Conservation (phyloP, 2,329 filamentous ascomycete genomes). For the Fulvia fulva region DNA sequence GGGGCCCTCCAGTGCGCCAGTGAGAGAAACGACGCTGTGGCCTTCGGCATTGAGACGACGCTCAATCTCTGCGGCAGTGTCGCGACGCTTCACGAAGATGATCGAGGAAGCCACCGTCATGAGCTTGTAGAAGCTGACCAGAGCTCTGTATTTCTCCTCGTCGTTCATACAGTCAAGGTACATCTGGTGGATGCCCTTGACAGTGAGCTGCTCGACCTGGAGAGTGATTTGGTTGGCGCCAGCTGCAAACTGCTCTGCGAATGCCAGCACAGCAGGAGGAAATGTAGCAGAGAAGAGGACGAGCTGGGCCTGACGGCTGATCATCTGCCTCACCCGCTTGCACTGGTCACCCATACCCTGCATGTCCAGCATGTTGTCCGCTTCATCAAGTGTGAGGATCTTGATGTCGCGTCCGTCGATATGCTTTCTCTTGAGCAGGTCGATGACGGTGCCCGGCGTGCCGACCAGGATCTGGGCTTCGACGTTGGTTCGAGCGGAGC, state of each 20-base stretch:
- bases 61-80: conserved; percentile 81
- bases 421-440: conserved; percentile 72
- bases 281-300: conserved; percentile 95
- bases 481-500: conserved; percentile 60
- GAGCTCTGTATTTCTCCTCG: conserved; percentile 77
- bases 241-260: conserved; percentile 79
- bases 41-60: conserved; percentile 81
- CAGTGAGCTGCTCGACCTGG: conserved; percentile 85
- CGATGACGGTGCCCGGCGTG: conserved; percentile 88
- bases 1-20: conserved; percentile 78
- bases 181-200: conserved; percentile 95
- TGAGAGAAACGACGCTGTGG: conserved; percentile 85
- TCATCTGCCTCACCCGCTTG: conserved; percentile 73
- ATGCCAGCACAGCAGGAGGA: conserved; percentile 78
- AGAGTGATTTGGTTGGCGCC: conserved; percentile 82
- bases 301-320: conserved; percentile 74
- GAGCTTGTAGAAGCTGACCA: conserved; percentile 89
- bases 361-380: conserved; percentile 97
- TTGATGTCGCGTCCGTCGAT: conserved; percentile 69
- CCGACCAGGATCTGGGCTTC: conserved; percentile 80
- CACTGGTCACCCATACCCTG: conserved; percentile 95
- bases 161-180: conserved; percentile 89
- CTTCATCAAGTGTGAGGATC: conserved; percentile 89
- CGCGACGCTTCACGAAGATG: conserved; percentile 93
- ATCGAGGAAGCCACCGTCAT: conserved; percentile 97